Evolutionary conservation across 768 basidiomycete species (phyloP).

Genomic region (Russula abietina): DNA sequence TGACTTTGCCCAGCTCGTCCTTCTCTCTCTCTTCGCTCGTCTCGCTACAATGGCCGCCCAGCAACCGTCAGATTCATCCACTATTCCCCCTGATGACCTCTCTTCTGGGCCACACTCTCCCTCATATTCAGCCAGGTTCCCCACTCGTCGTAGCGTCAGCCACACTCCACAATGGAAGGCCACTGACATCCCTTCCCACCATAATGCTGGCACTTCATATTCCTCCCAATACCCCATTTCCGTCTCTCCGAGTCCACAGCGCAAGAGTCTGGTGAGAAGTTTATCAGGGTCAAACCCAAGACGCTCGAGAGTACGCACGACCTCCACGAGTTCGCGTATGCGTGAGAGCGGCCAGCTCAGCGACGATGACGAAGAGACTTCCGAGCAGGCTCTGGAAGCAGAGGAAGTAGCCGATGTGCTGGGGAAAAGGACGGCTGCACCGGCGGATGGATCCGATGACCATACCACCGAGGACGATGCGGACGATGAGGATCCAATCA

Average conservation of each 20-base stretch:
- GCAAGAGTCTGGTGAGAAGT: constrained; percentile 41
- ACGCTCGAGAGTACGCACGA: constrained; percentile 42
- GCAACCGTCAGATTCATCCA: background rate
- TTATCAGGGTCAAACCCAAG: constrained; percentile 47
- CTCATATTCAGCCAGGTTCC: constrained; percentile 13
- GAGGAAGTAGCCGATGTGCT: constrained; percentile 36
- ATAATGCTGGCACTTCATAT: constrained; percentile 65
- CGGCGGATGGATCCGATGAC: constrained; percentile 31
- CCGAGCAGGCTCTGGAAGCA: constrained; percentile 35
- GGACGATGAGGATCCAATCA: constrained; percentile 79
- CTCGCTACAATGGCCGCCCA: constrained; percentile 13
- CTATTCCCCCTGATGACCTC: background rate
- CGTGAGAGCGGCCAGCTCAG: constrained; percentile 34
- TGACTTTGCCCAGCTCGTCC: no score
- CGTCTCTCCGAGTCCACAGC: constrained; percentile 43
- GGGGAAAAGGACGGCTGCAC: constrained; percentile 34
- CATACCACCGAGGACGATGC: constrained; percentile 40
- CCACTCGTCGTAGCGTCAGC: constrained; percentile 42
- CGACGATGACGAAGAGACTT: constrained; percentile 27
- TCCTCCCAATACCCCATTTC: constrained; percentile 40
- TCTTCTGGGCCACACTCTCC: constrained; percentile 27
- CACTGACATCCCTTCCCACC: constrained; percentile 54
- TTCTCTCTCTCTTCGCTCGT: background rate
- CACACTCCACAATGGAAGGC: constrained; percentile 55
- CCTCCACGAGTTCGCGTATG: constrained; percentile 54